Base-by-base conservation (phyloP, 805 yeast genomes). In the Starmerella cellae region DNA sequence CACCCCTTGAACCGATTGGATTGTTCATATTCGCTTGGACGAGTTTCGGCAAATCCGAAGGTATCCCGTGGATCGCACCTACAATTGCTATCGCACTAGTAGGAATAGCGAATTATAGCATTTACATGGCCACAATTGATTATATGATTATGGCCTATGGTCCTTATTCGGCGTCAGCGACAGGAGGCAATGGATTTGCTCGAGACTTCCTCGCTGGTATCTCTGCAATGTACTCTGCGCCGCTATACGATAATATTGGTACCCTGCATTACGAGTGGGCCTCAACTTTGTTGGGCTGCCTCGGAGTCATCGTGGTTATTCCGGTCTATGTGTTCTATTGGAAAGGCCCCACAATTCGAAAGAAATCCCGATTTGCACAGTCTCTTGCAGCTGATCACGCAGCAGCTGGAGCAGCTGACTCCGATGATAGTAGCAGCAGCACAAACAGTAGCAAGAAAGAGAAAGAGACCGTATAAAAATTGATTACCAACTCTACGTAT, bases 131-230 rank as follows among this genome's bases (percentile, higher is more conserved):
- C n/a, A 65, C 68, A 13, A 63, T 65, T 37, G 68, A 65, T 52
- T 65, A 64, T 43, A 65, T 65, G 68, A 60, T 64, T n/a, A 62
- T 65, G 3, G 63, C 66, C 6, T 65, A 65, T 44, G 68, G 68
- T 10, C 66, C 64, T 2, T 65, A 63, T 48, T 62, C 68, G 20
- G 67, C 69, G 0, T 64, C 68, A 17, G 68, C 69, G 9, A 63
- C 68, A 3, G 68, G 68, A 6, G 69, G 68, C 21, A 65, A 65
- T 43, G 69, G 67, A 5, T 64, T 62, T 45, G 63, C 69, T 13
- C 56, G 69, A 38, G 69, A 65, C 41, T 59, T 64, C 41, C 49
- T 65, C 33, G 67, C 68, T 2, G 69, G 69, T 45, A 51, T 65
- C 32, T 50, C 65, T 5, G 57, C 66, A 13, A 61, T 65, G 62